Evolutionary conservation across 2,329 filamentous ascomycete genomes (phyloP).

Genomic region (Claviceps pazoutovae): DNA sequence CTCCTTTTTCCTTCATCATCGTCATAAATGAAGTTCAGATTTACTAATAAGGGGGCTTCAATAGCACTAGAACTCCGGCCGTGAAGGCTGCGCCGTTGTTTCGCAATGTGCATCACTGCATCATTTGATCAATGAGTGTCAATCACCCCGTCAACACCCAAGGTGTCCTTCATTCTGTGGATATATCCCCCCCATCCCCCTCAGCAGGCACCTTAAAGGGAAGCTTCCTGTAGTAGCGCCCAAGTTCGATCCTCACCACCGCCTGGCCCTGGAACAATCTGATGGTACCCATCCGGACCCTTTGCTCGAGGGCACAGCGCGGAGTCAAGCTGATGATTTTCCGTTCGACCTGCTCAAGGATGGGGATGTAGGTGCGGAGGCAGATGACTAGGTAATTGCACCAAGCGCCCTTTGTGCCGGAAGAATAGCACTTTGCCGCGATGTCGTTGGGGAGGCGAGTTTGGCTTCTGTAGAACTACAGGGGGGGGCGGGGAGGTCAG

Average conservation of each 20-base stretch:
- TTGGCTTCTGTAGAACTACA: not conserved
- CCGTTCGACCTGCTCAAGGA: not conserved
- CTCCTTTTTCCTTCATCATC: too few relatives aligned
- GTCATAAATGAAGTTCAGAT: too few relatives aligned
- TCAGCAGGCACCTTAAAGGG: not conserved
- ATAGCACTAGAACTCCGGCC: too few relatives aligned
- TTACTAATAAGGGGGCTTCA: too few relatives aligned
- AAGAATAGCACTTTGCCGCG: not conserved
- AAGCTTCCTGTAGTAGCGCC: not conserved
- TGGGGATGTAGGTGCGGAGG: constrained; percentile 1
- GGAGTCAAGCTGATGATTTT: not conserved
- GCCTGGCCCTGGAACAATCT: not conserved
- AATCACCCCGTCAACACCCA: too few relatives aligned
- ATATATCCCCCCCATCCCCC: not conserved
- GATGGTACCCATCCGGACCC: not conserved
- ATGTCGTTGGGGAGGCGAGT: not conserved
- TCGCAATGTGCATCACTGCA: too few relatives aligned
- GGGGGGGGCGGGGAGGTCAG: not conserved
- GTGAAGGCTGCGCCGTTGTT: too few relatives aligned
- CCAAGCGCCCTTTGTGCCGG: not conserved
- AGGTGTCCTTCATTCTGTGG: too few relatives aligned
- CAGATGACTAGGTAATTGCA: not conserved
- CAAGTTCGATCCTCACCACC: not conserved
- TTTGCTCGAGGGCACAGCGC: not conserved
- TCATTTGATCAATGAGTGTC: too few relatives aligned